Conservation (phyloP, 208 protist species). For the Leishmania lainsoni region DNA sequence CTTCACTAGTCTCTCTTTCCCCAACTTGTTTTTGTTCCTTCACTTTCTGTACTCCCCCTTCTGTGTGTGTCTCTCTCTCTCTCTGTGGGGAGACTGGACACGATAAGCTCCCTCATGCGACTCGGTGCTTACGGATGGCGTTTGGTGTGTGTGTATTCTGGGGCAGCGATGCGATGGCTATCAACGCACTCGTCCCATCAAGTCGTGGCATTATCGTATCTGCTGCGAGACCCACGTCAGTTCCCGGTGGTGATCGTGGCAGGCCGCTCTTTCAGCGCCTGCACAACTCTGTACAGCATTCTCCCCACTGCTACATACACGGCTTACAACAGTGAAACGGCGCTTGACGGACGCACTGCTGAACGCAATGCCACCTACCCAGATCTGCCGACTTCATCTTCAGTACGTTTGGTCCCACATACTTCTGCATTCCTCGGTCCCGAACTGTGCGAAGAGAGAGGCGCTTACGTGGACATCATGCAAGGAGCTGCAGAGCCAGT, state of each 20-base stretch:
- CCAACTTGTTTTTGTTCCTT: not conserved
- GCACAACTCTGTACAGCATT: constrained; percentile 20
- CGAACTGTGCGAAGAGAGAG: not conserved
- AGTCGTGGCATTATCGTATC: not conserved
- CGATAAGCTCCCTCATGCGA: not conserved
- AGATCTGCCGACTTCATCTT: not conserved
- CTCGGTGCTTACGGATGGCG: not conserved
- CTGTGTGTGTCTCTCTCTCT: not conserved
- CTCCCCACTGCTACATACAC: constrained; percentile 9
- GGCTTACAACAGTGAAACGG: not conserved
- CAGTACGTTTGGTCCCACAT: constrained; percentile 39
- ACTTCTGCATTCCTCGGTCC: constrained; percentile 12
- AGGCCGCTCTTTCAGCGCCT: constrained; percentile 17
- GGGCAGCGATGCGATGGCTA: not conserved
- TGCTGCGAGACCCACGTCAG: constrained; percentile 1
- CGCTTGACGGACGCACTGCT: not conserved
- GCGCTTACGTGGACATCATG: constrained; percentile 8
- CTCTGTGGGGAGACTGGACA: not conserved
- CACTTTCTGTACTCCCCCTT: not conserved
- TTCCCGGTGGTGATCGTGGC: constrained; percentile 28
- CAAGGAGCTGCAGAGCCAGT: not conserved
- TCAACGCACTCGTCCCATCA: not conserved
- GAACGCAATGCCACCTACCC: not conserved
- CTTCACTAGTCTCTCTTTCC: not conserved
- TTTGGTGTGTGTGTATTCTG: not conserved